Percentiles rank a stretch among this genome's conserved stretches.
These are phyloP conservation scores for Fomitiporia mediterranea DNA, from an alignment of 1,284 basidiomycete genomes.

Conservation along the genomic window DNA sequence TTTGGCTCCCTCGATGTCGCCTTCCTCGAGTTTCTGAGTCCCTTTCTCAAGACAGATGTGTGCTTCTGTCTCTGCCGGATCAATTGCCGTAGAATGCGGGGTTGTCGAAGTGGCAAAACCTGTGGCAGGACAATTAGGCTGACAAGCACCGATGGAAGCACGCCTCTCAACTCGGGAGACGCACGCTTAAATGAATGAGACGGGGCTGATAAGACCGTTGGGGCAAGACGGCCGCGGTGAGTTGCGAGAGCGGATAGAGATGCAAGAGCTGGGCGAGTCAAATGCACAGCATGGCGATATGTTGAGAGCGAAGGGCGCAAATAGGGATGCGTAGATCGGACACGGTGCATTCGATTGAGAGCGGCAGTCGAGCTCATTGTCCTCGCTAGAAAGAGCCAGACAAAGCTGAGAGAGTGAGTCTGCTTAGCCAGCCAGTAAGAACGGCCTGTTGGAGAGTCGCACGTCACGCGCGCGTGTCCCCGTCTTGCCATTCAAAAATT, in stretches of 20 bases:
- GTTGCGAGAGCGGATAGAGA: neutral
- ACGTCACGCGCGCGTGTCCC: no score
- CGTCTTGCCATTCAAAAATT: no score
- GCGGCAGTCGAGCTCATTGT: conserved; percentile 11
- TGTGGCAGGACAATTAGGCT: conserved; percentile 30
- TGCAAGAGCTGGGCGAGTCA: conserved; percentile 7
- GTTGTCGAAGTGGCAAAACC: conserved; percentile 84
- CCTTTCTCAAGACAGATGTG: conserved; percentile 82
- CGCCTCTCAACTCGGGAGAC: neutral
- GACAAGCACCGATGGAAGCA: neutral
- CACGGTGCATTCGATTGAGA: neutral
- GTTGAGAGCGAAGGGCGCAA: conserved; percentile 6
- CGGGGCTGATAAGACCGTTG: conserved; percentile 9
- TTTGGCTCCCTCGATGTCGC: conserved; percentile 81
- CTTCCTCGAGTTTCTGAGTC: conserved; percentile 84
- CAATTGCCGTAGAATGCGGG: conserved; percentile 70
- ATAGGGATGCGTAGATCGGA: neutral
- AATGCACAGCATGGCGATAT: conserved; percentile 12
- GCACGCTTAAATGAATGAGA: conserved; percentile 16
- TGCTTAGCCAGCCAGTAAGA: no score
- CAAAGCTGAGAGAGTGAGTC: neutral
- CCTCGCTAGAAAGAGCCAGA: conserved; percentile 4
- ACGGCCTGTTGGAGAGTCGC: no score
- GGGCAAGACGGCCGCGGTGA: conserved; percentile 7
- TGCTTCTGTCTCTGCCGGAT: conserved; percentile 83